Base-by-base conservation (phyloP, 345 rosid genomes). In the Orychophragmus violaceus region DNA sequence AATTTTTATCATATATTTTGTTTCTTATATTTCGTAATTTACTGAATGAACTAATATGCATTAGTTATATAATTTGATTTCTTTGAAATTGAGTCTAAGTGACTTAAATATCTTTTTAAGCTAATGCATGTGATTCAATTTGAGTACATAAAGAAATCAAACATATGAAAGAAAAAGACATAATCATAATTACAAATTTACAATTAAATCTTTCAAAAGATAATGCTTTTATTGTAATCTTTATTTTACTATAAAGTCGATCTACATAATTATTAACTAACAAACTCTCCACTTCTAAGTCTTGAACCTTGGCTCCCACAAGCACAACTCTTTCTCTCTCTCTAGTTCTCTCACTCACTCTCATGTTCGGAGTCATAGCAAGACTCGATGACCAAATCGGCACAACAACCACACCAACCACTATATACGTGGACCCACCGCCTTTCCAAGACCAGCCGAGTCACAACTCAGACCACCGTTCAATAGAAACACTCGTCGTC, bases 401-500 rank as follows among this genome's bases (percentile, higher is more conserved):
- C 51, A 60, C 57, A 14, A 54, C 58, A 67, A 67, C 73, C 64
- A 74, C 73, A 36, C 77, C 77, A 73, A 73, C 77, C 49, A 73
- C 77, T 28, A 67, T 74, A 45, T 67, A 74, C 27, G 32, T 74
- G n/a, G 74, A 74, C 35, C 77, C 74, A 68, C 29, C 64, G 18
- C 17, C 69, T n/a, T n/a, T n/a, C 5, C 74, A 61, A 61, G 73
- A 74, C 59, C 77, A 74, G 30, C 46, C 59, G 5, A 66, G 35
- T 55, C 68, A 61, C 46, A 66, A 36, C 69, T 68, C 77, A 0
- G 69, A 61, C 69, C 81, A 79, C 62, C 79, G 85, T 28, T 86
- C 95, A 30, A 84, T 90, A 24, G 96, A 88, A 76, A 85, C 90
- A 17, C 83, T 93, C 37, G 83, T 85, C 11, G 85, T 90, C 25